Evolutionary conservation across 306 rosid genomes (phyloP), one percentile per base, ranked within the genome.

Genomic region (Psophocarpus tetragonolobus): DNA sequence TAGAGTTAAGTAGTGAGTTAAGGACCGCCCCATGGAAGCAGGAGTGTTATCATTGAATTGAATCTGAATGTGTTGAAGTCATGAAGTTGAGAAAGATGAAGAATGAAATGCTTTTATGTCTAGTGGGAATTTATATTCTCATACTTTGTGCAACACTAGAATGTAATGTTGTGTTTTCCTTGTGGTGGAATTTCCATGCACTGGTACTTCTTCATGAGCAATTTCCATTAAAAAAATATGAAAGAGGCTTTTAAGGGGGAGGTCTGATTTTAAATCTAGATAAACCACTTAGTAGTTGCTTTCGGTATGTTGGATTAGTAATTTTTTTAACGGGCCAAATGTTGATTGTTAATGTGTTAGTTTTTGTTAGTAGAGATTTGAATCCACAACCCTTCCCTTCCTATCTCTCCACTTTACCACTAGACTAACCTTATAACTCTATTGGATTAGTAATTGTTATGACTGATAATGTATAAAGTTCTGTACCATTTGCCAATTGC

Each of bases 241-340:
- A 79, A 60, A 29, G 17, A 53, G 75, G 71, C 75, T 69, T 61
- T 38, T 64, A 23, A 48, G 33, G 44, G 30, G 38, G 68, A 32
- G 70, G 56, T 20, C 15, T 39, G 13, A 11, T 38, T 66, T 67
- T 58, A 2, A 17, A 53, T 45, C 38, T 4, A 38, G 38, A 67
- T 24, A 23, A 69, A 41, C 32, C 21, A 44, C 23, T 8, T 39
- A 21, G 63, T 21, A 39, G 18, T 77, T 77, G 44, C 57, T 54
- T 63, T 76, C 29, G 7, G n/a, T 54, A 15, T 63, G 53, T 71
- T n/a, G 35, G 42, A 20, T 75, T 64, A 9, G 35, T 27, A 65
- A 21, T 24, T 4, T 35, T 27, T 5, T 24, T 30, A 12, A 14
- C 48, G n/a, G n/a, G n/a, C n/a, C n/a, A n/a, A n/a, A n/a, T n/a